phyloP scores from a whole-genome alignment of 73 alveolate genomes.

The Paramecium pentaurelia region DNA sequence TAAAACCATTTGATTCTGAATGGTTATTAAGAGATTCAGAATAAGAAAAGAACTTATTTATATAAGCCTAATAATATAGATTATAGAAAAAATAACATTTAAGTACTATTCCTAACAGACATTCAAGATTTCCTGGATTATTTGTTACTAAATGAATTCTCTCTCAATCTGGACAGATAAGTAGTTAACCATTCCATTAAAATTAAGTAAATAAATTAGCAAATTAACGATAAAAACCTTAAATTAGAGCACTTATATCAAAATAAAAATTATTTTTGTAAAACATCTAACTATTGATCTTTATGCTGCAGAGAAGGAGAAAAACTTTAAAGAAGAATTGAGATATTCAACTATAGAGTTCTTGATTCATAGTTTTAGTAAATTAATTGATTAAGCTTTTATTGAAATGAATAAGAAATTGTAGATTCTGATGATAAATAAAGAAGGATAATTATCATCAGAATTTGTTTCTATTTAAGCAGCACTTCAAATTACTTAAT shows the following conservation, averaged over 20 bases:
- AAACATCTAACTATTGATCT: conserved; percentile 39
- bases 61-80: neutral
- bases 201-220: conserved; percentile 19
- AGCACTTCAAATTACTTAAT: conserved; percentile 62
- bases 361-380: conserved; percentile 65
- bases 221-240: neutral
- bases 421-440: conserved; percentile 71
- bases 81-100: neutral
- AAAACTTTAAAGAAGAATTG: conserved; percentile 45
- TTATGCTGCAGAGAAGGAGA: conserved; percentile 41
- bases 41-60: neutral
- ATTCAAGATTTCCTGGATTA: conserved; percentile 54
- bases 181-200: conserved; percentile 15
- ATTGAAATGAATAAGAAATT: conserved; percentile 59
- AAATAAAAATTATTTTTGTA: conserved; percentile 19
- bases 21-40: conserved; percentile 47
- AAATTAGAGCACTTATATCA: conserved; percentile 7
- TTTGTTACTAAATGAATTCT: neutral
- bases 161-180: neutral
- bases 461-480: conserved; percentile 67
- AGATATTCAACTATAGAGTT: conserved; percentile 60
- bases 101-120: conserved; percentile 43
- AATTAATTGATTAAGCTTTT: conserved; percentile 66
- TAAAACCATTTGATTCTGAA: conserved; percentile 73
- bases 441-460: conserved; percentile 34